Percentiles rank a stretch among this genome's conserved stretches.
Evolutionary conservation across 441 rosid species (phyloP).

Genomic region (Bocquillonia castaneifolia): DNA sequence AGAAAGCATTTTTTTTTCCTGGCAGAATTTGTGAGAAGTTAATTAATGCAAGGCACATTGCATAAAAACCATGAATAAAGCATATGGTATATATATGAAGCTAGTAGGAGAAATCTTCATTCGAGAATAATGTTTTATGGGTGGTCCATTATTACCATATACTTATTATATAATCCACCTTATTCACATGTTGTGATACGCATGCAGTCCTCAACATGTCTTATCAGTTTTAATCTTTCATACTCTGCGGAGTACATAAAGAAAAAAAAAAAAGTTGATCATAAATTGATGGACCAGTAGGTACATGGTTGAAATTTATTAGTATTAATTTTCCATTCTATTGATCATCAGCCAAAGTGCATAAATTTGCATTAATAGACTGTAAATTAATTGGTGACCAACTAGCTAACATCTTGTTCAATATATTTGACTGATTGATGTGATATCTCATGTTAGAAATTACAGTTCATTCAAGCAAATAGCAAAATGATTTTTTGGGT

Average conservation of each 20-base stretch:
- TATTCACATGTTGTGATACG: conserved; percentile 8
- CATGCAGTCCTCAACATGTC: neutral
- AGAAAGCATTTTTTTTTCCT: neutral
- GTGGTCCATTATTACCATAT: neutral
- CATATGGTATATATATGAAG: neutral
- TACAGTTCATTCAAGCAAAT: too few relatives aligned
- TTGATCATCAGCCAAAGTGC: too few relatives aligned
- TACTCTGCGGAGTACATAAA: too few relatives aligned
- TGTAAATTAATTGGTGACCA: too few relatives aligned
- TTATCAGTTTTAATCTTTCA: neutral
- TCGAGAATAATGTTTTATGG: neutral
- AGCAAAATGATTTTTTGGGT: too few relatives aligned
- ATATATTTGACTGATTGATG: too few relatives aligned
- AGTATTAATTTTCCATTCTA: too few relatives aligned
- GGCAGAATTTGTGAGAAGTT: neutral
- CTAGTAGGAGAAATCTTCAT: neutral
- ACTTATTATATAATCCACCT: neutral
- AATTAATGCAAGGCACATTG: neutral
- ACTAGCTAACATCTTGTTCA: too few relatives aligned
- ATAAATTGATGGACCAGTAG: too few relatives aligned
- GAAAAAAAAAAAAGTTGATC: neutral
- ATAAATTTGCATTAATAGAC: too few relatives aligned
- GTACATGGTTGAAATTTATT: too few relatives aligned
- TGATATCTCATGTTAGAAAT: too few relatives aligned
- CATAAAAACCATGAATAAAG: neutral